phyloP scores from a whole-genome alignment of 495 filamentous ascomycete species.

The Amorphotheca resinae region DNA sequence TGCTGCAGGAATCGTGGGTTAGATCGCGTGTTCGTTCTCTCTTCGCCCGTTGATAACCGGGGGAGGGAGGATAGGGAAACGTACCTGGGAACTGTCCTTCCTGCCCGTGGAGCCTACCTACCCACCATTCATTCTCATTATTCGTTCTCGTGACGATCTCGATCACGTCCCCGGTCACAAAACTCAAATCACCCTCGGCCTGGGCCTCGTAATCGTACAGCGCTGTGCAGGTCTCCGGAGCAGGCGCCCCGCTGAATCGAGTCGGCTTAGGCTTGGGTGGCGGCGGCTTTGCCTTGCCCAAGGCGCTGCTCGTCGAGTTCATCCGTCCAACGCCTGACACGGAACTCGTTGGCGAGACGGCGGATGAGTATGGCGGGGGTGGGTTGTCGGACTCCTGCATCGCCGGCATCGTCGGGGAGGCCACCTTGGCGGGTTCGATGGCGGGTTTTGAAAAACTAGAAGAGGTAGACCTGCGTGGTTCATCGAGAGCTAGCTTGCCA shows the following conservation, averaged over 20 bases:
- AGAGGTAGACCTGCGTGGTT: slow-evolving; percentile 12
- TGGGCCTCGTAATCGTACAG: slow-evolving; percentile 95
- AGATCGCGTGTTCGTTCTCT: too few species aligned
- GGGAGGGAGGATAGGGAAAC: slow-evolving; percentile 24
- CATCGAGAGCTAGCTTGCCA: slow-evolving; percentile 27
- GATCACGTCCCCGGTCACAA: slow-evolving; percentile 80
- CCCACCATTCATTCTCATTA: slow-evolving; percentile 97
- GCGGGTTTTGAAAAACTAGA: slow-evolving; percentile 2
- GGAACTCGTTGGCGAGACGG: slow-evolving; percentile 22
- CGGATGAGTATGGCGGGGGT: slow-evolving; percentile 53
- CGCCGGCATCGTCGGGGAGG: slow-evolving; percentile 1
- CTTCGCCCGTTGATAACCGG: too few species aligned
- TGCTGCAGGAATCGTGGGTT: slow-evolving; percentile 22
- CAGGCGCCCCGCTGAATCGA: slow-evolving; percentile 50
- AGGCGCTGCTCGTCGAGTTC: slow-evolving; percentile 44
- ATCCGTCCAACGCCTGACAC: slow-evolving; percentile 30
- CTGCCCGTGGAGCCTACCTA: slow-evolving; percentile 59
- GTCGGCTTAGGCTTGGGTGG: slow-evolving; percentile 86
- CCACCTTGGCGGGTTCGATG: neutral
- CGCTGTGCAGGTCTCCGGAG: slow-evolving; percentile 63
- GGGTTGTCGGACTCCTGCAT: slow-evolving; percentile 42
- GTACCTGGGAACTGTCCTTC: slow-evolving; percentile 91
- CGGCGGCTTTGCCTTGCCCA: slow-evolving; percentile 67
- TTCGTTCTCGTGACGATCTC: slow-evolving; percentile 69
- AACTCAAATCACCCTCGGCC: slow-evolving; percentile 88